Conservation (phyloP, 176 grass and related monocot genomes). For the Stipa capillata region DNA sequence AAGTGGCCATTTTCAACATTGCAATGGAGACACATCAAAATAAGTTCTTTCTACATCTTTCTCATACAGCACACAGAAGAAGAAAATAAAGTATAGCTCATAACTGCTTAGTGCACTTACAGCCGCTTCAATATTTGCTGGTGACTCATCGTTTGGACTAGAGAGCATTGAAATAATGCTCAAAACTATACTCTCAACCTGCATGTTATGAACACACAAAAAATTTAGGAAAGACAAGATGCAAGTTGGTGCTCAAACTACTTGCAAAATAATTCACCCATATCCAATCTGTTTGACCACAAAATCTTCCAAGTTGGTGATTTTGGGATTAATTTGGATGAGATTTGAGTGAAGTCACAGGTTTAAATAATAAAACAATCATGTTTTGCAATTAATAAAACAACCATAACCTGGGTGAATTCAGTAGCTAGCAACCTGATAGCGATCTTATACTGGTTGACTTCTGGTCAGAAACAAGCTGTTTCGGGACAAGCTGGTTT, state of each 20-base stretch:
- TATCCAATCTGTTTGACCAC: neutral
- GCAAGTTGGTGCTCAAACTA: neutral
- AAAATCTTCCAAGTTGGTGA: neutral
- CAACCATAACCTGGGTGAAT: too few species aligned
- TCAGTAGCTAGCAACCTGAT: neutral
- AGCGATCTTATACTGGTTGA: neutral
- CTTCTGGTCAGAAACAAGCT: neutral
- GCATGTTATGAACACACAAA: conserved; percentile 9
- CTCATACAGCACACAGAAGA: neutral
- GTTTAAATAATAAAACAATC: neutral
- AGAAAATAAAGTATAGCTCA: neutral
- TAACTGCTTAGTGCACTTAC: conserved; percentile 52
- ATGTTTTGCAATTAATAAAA: neutral
- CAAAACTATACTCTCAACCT: conserved; percentile 95
- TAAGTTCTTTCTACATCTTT: neutral
- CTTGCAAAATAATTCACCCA: neutral
- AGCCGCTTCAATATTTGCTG: conserved; percentile 88
- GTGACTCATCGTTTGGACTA: conserved; percentile 87
- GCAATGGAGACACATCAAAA: neutral
- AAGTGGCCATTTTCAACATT: neutral
- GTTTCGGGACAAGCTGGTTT: neutral
- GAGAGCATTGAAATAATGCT: conserved; percentile 98
- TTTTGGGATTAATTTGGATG: neutral
- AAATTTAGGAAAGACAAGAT: neutral
- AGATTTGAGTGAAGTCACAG: neutral